These are phyloP conservation scores for Daldinia vernicosa DNA, from an alignment of 495 filamentous ascomycete species.

Conservation along the genomic window DNA sequence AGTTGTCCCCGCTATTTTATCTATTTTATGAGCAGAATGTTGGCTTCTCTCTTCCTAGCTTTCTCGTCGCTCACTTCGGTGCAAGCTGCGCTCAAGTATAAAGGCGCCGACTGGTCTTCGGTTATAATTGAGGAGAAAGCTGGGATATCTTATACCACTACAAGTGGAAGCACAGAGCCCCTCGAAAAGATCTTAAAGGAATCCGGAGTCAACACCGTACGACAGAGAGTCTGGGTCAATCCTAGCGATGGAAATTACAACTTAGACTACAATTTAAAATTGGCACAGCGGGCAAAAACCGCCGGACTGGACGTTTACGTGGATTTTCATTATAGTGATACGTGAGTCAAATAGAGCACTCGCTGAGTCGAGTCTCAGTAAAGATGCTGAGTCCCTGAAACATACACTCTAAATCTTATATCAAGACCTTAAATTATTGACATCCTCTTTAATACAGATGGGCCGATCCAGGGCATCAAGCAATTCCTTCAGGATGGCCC, in stretches of 20 bases:
- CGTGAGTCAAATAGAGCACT: slow-evolving; percentile 48
- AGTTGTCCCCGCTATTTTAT: background rate
- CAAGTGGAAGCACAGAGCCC: slow-evolving; percentile 59
- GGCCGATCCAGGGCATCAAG: slow-evolving; percentile 57
- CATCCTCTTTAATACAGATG: slow-evolving; percentile 33
- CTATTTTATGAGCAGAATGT: slow-evolving; percentile 20
- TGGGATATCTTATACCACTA: slow-evolving; percentile 67
- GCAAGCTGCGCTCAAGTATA: slow-evolving; percentile 64
- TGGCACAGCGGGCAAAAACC: slow-evolving; percentile 71
- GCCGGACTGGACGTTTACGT: slow-evolving; percentile 71
- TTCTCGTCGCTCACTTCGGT: slow-evolving; percentile 32
- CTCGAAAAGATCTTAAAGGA: slow-evolving; percentile 71
- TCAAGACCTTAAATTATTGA: slow-evolving; percentile 6
- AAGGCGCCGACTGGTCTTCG: slow-evolving; percentile 79
- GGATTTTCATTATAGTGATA: slow-evolving; percentile 77
- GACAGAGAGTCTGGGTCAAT: slow-evolving; percentile 79
- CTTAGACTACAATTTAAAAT: slow-evolving; percentile 72
- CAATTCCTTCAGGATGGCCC: slow-evolving; percentile 69
- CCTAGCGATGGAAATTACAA: slow-evolving; percentile 71
- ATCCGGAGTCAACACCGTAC: slow-evolving; percentile 74
- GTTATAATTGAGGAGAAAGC: slow-evolving; percentile 69
- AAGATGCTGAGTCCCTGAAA: slow-evolving; percentile 41
- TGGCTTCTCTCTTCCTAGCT: slow-evolving; percentile 27
- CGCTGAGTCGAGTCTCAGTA: background rate
- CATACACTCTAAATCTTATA: slow-evolving; percentile 35